phyloP scores from a whole-genome alignment of 2,329 filamentous ascomycete species.

The Scedosporium apiospermum region DNA sequence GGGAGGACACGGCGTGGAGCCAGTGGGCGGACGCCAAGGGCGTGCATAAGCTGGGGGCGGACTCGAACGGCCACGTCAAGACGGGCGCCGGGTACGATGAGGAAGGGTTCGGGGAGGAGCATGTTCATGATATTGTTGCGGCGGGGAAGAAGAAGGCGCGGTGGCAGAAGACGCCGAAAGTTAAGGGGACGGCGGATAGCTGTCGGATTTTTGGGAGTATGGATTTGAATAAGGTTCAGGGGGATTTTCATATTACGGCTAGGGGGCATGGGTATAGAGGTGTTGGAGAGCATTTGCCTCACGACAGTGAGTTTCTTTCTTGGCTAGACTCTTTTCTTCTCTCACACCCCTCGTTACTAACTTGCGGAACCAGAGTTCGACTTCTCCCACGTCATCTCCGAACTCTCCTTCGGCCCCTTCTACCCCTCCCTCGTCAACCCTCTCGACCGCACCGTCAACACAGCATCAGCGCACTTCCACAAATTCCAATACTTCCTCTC shows the following conservation, averaged over 20 bases:
- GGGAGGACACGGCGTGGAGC: conserved; percentile 69
- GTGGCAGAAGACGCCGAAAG: conserved; percentile 64
- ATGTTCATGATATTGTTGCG: conserved; percentile 84
- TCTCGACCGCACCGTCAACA: conserved; percentile 80
- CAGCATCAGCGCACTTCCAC: conserved; percentile 70
- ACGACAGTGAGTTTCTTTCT: conserved; percentile 48
- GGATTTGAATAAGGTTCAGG: conserved; percentile 93
- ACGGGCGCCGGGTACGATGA: conserved; percentile 51
- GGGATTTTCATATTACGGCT: conserved; percentile 96
- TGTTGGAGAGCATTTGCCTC: conserved; percentile 60
- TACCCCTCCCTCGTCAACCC: conserved; percentile 91
- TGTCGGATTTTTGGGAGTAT: conserved; percentile 86
- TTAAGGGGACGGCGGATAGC: conserved; percentile 53
- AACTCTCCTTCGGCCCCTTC: conserved; percentile 94
- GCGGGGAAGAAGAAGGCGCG: conserved; percentile 55
- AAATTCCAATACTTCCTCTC: conserved; percentile 98
- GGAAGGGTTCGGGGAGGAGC: conserved; percentile 66
- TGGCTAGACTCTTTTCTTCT: neutral
- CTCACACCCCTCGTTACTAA: neutral
- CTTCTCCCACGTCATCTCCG: conserved; percentile 93
- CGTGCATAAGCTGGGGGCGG: conserved; percentile 49
- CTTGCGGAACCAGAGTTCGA: conserved; percentile 61
- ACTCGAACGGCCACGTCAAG: conserved; percentile 42
- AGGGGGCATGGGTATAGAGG: conserved; percentile 89
- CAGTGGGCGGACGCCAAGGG: conserved; percentile 71